A percentile compares a stretch with the other conserved stretches of the same genome.
Evolutionary conservation across 176 grass and related monocot species (phyloP).

Genomic region (Olyra latifolia): DNA sequence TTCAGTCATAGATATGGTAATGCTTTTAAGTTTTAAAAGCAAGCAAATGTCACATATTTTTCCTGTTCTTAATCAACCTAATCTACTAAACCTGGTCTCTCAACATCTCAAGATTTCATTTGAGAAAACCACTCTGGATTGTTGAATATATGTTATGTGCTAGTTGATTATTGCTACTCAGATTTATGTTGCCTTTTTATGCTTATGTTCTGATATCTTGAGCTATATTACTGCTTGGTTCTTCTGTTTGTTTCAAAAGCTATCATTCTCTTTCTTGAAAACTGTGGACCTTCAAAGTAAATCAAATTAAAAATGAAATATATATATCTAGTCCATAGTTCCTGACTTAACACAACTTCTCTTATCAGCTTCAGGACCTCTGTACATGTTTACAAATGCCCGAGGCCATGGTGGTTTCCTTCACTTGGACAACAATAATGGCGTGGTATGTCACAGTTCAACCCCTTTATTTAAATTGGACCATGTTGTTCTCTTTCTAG

Average conservation of each 20-base stretch:
- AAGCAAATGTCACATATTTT: background rate
- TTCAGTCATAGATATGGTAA: background rate
- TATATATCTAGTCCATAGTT: background rate
- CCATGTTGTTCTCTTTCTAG: background rate
- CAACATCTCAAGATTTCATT: background rate
- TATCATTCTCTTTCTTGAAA: background rate
- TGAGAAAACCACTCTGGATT: background rate
- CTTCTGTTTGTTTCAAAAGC: background rate
- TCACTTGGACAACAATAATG: slow-evolving; percentile 68
- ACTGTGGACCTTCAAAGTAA: background rate
- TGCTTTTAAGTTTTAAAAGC: background rate
- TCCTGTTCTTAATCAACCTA: background rate
- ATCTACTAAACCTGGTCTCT: background rate
- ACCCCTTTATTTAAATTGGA: background rate
- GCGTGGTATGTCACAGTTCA: slow-evolving; percentile 47
- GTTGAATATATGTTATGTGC: background rate
- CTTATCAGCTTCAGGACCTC: slow-evolving; percentile 64
- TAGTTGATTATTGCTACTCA: background rate
- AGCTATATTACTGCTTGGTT: background rate
- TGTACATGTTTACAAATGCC: slow-evolving; percentile 85
- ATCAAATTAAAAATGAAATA: background rate
- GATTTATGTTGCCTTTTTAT: background rate
- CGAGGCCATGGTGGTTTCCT: slow-evolving; percentile 92
- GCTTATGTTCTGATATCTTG: background rate
- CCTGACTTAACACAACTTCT: slow-evolving; percentile 10